Percentiles rank a stretch among this genome's conserved stretches.
phyloP scores from a whole-genome alignment of 2,329 filamentous ascomycete genomes.

The Venturia effusa region DNA sequence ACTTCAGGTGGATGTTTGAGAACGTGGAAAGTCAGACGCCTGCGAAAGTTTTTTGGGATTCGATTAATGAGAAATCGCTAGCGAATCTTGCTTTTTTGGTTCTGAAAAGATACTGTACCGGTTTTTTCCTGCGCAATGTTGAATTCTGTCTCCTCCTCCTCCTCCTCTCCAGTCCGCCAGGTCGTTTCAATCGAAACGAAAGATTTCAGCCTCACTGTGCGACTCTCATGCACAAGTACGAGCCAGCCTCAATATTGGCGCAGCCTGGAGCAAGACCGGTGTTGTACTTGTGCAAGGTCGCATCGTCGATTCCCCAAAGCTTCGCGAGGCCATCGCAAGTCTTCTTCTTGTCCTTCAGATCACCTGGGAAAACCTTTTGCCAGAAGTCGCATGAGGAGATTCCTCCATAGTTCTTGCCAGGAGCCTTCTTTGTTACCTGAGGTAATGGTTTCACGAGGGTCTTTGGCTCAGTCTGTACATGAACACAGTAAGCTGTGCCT shows the following conservation, averaged over 20 bases:
- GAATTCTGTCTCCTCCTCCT: not conserved
- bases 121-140: not conserved
- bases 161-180: not conserved
- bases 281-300: not conserved
- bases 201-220: not conserved
- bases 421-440: not conserved
- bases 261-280: not conserved
- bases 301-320: not conserved
- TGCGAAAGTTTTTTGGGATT: not conserved
- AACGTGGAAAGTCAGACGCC: not conserved
- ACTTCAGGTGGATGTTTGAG: not conserved
- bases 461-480: not conserved
- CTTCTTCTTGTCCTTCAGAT: not conserved
- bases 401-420: not conserved
- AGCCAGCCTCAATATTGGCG: not conserved
- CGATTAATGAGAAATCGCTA: not conserved
- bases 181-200: not conserved
- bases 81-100: not conserved
- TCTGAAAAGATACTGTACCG: not conserved
- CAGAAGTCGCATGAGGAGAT: not conserved
- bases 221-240: not conserved
- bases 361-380: not conserved
- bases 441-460: not conserved
- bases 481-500: not conserved
- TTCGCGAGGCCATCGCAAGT: not conserved